phyloP scores from a whole-genome alignment of 371 early-diverging fungal species.

The Apophysomyces sp. region DNA sequence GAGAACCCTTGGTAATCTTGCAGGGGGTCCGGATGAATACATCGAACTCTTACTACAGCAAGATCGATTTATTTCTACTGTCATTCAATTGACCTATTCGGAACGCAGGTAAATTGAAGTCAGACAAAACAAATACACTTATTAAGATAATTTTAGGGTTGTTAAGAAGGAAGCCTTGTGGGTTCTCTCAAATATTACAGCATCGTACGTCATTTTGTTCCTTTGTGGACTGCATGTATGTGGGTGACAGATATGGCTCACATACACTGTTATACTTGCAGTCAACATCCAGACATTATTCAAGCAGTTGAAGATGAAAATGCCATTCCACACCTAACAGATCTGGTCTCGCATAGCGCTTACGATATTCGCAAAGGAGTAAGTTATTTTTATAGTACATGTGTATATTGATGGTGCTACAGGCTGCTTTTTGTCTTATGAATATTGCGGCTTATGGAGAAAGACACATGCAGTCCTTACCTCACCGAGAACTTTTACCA shows the following conservation, averaged over 20 bases:
- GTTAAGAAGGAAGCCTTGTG: constrained; percentile 76
- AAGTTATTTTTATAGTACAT: not conserved
- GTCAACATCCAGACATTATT: constrained; percentile 30
- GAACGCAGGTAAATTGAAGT: constrained; percentile 49
- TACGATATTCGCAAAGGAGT: constrained; percentile 71
- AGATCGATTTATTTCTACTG: constrained; percentile 46
- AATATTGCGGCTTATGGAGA: constrained; percentile 53
- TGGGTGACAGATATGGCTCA: not conserved
- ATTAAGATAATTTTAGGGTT: constrained; percentile 37
- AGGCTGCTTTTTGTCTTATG: constrained; percentile 57
- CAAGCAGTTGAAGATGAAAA: constrained; percentile 52
- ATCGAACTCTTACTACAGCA: constrained; percentile 50
- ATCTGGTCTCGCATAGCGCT: constrained; percentile 43
- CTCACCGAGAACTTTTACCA: constrained; percentile 48
- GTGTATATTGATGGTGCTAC: not conserved
- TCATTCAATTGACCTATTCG: constrained; percentile 51
- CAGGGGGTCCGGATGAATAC: constrained; percentile 60
- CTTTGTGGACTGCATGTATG: constrained; percentile 1
- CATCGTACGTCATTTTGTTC: constrained; percentile 40
- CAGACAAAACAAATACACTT: not conserved
- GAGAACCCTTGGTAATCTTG: constrained; percentile 72
- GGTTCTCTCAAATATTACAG: constrained; percentile 74
- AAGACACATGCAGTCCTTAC: constrained; percentile 42
- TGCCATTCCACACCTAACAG: constrained; percentile 52
- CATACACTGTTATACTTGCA: not conserved